phyloP scores from a whole-genome alignment of 2,329 filamentous ascomycete genomes.

The Zymoseptoria passerinii region DNA sequence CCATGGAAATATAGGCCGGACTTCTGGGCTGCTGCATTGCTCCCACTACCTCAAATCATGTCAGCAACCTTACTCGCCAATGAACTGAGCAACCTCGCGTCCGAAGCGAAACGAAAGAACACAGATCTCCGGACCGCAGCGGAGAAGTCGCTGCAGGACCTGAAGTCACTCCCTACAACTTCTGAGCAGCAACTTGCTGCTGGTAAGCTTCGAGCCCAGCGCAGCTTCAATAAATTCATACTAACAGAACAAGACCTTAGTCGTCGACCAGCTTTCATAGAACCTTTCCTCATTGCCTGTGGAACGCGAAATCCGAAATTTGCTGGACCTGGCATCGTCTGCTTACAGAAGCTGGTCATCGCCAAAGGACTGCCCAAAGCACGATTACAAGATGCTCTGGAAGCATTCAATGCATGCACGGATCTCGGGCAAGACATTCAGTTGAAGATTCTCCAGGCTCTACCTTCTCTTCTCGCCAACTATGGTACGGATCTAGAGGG shows the following conservation, averaged over 20 bases:
- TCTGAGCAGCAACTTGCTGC: conserved; percentile 69
- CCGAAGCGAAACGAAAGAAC: conserved; percentile 88
- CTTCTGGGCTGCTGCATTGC: background rate
- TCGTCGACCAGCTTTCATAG: conserved; percentile 73
- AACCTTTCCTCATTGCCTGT: conserved; percentile 90
- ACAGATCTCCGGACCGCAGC: conserved; percentile 82
- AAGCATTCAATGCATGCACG: conserved; percentile 78
- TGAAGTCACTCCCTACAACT: conserved; percentile 65
- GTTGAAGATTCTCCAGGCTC: conserved; percentile 85
- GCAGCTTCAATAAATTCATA: conserved; percentile 17
- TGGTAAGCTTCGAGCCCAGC: conserved; percentile 40
- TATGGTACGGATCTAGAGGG: conserved; percentile 75
- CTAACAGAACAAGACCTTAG: conserved; percentile 60
- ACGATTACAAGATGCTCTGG: conserved; percentile 75
- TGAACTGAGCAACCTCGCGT: conserved; percentile 25
- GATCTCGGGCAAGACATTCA: conserved; percentile 73
- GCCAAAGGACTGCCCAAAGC: conserved; percentile 69
- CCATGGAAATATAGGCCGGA: background rate
- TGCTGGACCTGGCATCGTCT: conserved; percentile 63
- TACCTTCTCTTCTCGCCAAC: conserved; percentile 84
- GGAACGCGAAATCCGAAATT: conserved; percentile 84
- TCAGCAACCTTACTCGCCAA: conserved; percentile 25
- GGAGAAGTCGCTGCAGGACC: conserved; percentile 84
- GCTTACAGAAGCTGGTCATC: conserved; percentile 80
- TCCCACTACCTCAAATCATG: conserved; percentile 12